These are phyloP conservation scores for Sodiomyces alkalinus DNA, from an alignment of 2,329 filamentous ascomycete genomes.

Conservation along the genomic window DNA sequence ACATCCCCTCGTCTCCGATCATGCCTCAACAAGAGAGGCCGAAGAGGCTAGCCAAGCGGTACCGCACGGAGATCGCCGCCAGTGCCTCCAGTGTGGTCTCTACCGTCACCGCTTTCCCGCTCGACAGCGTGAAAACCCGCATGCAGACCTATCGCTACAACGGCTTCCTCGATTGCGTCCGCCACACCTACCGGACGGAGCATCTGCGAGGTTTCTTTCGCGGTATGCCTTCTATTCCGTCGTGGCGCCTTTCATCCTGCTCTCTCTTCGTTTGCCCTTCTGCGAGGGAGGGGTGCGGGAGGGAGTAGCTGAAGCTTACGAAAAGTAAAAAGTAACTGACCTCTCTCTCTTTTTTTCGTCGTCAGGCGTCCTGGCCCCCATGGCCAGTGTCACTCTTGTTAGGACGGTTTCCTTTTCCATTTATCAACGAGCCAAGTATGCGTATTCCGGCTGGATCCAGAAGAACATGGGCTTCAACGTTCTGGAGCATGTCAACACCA, in stretches of 20 bases:
- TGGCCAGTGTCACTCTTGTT: conserved; percentile 63
- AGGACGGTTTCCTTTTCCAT: conserved; percentile 67
- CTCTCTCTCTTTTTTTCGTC: too few relatives aligned
- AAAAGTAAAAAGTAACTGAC: conserved; percentile 1
- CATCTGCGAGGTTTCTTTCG: conserved; percentile 65
- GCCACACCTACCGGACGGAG: conserved; percentile 61
- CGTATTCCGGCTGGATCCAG: conserved; percentile 56
- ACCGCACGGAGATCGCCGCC: conserved; percentile 68
- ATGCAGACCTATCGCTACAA: conserved; percentile 77
- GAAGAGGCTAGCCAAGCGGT: conserved; percentile 50
- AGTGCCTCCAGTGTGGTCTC: conserved; percentile 64
- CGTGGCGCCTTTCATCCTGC: too few relatives aligned
- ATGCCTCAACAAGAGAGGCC: conserved; percentile 20
- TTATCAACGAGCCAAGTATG: conserved; percentile 64
- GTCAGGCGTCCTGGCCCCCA: conserved; percentile 60
- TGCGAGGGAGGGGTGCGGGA: too few relatives aligned
- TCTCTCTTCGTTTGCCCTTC: too few relatives aligned
- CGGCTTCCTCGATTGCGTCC: conserved; percentile 59
- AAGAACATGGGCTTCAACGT: conserved; percentile 54
- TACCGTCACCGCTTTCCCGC: conserved; percentile 67
- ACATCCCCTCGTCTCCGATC: conserved; percentile 22
- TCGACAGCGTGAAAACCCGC: conserved; percentile 80
- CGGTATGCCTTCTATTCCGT: conserved; percentile 31
- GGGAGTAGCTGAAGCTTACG: too few relatives aligned
- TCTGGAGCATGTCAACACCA: conserved; percentile 54